Evolutionary conservation across 257 asterid genomes (phyloP), one percentile per base, ranked within the genome.

Genomic region (Coffea canephora): DNA sequence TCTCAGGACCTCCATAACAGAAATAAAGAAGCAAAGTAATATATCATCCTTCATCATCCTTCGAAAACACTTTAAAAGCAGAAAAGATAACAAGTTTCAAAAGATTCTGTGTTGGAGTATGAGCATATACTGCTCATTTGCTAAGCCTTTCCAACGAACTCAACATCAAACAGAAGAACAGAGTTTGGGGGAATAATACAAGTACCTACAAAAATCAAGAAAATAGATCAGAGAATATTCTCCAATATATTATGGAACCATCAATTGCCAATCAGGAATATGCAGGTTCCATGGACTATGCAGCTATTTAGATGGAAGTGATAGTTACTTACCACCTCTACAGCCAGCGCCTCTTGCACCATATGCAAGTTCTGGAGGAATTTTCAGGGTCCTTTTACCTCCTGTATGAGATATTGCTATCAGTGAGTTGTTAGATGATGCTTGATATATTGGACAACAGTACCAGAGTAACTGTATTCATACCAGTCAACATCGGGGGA

Each of bases 311-410:
- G 50, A 34, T 54, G 14, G 2, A 50, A 8, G 3, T 15, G 5
- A 9, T 21, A 25, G 2, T 55, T 15, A 57, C 71, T 73, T 87
- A 93, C 98, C 97, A 85, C 96, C 98, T 75, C 41, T 88, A 79
- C 98, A 95, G 62, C 98, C 98, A 9, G 98, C 98, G 23, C 98
- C 98, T 66, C 98, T 85, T 46, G 69, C 77, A 71, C 99, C 99
- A 81, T 93, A 95, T 73, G 90, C 99, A 31, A 95, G 95, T 74
- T 87, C 92, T 11, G 99, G 93, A 78, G 99, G 99, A 78, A 93
- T 91, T 85, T 79, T 93, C 83, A 95, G 84, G 79, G 84, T 74
- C 27, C 98, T 93, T 82, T 95, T 93, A 34, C 99, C 99, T 67
- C 99, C 98, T 94, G 69, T 61, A 18, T 62, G 1, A 43, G 12